phyloP scores from a whole-genome alignment of 2,329 filamentous ascomycete species.

The Ceratocystis cubensis region DNA sequence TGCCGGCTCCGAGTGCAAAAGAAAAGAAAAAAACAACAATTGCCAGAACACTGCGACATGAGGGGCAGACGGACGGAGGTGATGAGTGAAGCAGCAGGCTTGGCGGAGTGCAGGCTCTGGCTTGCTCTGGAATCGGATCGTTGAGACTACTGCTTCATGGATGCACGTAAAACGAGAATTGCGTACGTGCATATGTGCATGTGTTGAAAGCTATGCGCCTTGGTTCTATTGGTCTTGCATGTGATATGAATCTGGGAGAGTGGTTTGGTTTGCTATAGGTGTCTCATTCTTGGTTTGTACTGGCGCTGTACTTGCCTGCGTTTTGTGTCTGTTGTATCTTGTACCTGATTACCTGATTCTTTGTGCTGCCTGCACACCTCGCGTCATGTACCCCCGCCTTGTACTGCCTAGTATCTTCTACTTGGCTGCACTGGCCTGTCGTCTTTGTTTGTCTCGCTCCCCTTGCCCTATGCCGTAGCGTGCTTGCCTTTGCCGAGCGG shows the following conservation, averaged over 20 bases:
- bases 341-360: not conserved
- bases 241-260: no score
- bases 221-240: no score
- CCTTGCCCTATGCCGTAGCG: not conserved
- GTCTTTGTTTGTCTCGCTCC: not conserved
- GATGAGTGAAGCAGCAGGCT: no score
- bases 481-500: not conserved
- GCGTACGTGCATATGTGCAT: not conserved
- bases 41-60: no score
- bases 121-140: no score
- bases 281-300: not conserved
- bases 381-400: not conserved
- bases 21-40: no score
- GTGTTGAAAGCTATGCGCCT: no score
- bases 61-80: no score
- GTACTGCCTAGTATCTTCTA: not conserved
- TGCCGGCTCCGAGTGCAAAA: no score
- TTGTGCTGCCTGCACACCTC: not conserved
- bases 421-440: not conserved
- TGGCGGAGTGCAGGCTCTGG: no score
- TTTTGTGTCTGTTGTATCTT: not conserved
- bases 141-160: no score
- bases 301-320: not conserved
- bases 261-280: not conserved
- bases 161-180: no score